Evolutionary conservation across 805 yeast genomes (phyloP), one percentile per base, ranked within the genome.

Genomic region (Metschnikowia aberdeeniae): DNA sequence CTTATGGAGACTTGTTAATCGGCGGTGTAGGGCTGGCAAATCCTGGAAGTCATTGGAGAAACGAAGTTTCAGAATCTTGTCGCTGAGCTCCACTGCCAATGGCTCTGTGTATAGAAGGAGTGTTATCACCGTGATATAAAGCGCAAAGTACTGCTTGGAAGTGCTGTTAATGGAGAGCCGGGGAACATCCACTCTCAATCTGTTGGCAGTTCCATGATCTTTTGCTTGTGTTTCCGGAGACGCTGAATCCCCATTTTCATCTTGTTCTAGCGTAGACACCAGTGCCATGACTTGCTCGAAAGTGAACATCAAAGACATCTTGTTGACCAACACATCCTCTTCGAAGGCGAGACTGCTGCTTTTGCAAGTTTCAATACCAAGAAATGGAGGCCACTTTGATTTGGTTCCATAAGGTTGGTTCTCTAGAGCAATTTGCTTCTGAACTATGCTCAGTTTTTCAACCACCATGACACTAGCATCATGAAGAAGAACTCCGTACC

Each of bases 351-450:
- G 63, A 27, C 59, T 58, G 42, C 57, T 60, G 41, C 81, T 81
- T 50, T 79, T 76, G 50, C 86, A 80, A 19, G 82, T 69, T 56
- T 88, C 95, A 39, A 79, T 60, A 1, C 90, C 89, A 29, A 89
- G 62, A 89, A 96, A 90, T 0, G 96, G 95, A 2, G 97, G 97
- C 97, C 97, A 90, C 14, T 68, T 67, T 12, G 64, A 56, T 7
- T 57, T 62, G 2, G 86, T 76, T 1, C 96, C 93, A 63, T 88
- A 89, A 2, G 77, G 67, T 10, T 65, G 63, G 10, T 67, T 63
- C 35, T 77, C 74, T 53, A 76, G 73, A 28, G 73, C 69, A 8
- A 73, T 55, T 41, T 71, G 72, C 17, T 63, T 56, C 13, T 45
- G 46, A 3, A 39, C 49, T 5, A 57, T 34, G 19, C 78, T 80